These are phyloP conservation scores for Aphanomyces astaci DNA, from an alignment of 352 stramenopile species.

Conservation along the genomic window DNA sequence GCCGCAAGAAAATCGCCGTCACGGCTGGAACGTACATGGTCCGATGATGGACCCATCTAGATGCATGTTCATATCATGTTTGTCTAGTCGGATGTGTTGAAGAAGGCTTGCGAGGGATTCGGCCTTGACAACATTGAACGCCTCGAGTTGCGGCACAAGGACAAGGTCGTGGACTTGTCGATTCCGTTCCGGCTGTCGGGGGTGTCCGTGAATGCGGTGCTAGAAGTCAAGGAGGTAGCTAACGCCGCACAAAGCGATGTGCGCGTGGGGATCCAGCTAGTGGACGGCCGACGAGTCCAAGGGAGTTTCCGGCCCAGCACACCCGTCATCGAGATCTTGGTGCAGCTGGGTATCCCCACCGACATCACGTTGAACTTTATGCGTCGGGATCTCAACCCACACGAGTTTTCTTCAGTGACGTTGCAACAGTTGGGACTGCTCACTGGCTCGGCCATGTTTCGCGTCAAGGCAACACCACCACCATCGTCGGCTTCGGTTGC, in stretches of 20 bases:
- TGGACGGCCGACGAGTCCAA: slow-evolving; percentile 69
- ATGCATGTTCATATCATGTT: background rate
- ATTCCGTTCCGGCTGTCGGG: slow-evolving; percentile 80
- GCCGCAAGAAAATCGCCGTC: slow-evolving; percentile 67
- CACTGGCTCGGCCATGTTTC: slow-evolving; percentile 80
- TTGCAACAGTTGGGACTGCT: slow-evolving; percentile 61
- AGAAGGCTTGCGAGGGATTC: slow-evolving; percentile 50
- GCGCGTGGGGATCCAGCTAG: slow-evolving; percentile 72
- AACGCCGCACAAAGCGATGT: slow-evolving; percentile 26
- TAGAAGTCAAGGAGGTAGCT: slow-evolving; percentile 51
- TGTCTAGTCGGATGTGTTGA: slow-evolving; percentile 67
- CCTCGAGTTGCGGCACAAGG: slow-evolving; percentile 62
- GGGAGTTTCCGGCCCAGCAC: slow-evolving; percentile 45
- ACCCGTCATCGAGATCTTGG: slow-evolving; percentile 53
- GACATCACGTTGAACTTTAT: slow-evolving; percentile 60
- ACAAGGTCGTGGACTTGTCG: slow-evolving; percentile 57
- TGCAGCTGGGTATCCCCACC: slow-evolving; percentile 35
- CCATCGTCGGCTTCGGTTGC: background rate
- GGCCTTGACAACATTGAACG: slow-evolving; percentile 33
- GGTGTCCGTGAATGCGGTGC: slow-evolving; percentile 70
- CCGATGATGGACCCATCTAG: background rate
- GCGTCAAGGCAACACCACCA: slow-evolving; percentile 33
- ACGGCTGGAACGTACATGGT: slow-evolving; percentile 73
- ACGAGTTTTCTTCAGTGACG: slow-evolving; percentile 48
- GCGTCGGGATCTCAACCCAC: slow-evolving; percentile 50